Percentiles rank a stretch among this genome's conserved stretches.
phyloP scores from a whole-genome alignment of 768 basidiomycete species.

The Naganishia antarctica region DNA sequence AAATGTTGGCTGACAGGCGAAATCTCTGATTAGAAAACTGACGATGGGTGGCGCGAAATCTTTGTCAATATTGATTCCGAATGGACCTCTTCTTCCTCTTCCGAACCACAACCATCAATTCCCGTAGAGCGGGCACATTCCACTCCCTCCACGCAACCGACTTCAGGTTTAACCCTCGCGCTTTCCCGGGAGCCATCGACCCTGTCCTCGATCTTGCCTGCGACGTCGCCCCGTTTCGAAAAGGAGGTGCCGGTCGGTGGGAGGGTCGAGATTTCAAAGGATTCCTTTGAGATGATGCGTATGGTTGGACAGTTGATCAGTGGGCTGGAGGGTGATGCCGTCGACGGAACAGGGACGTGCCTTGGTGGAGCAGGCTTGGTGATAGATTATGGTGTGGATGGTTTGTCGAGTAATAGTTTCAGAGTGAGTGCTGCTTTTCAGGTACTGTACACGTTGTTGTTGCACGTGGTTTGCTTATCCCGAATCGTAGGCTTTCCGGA shows the following conservation, averaged over 20 bases:
- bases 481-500: slow-evolving; percentile 72
- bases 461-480: not conserved
- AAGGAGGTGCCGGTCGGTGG: slow-evolving; percentile 62
- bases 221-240: slow-evolving; percentile 64
- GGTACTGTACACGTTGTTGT: too few species aligned
- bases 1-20: not conserved
- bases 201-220: slow-evolving; percentile 54
- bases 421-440: slow-evolving; percentile 57
- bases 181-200: slow-evolving; percentile 61
- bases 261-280: slow-evolving; percentile 73
- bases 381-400: slow-evolving; percentile 80
- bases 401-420: slow-evolving; percentile 67
- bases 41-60: slow-evolving; percentile 79
- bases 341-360: slow-evolving; percentile 12
- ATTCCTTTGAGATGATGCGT: slow-evolving; percentile 64
- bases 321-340: slow-evolving; percentile 10
- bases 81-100: slow-evolving; percentile 28
- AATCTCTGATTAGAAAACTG: slow-evolving; percentile 62
- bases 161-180: slow-evolving; percentile 59
- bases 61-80: slow-evolving; percentile 59
- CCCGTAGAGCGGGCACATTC: slow-evolving; percentile 5
- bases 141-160: slow-evolving; percentile 30
- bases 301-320: slow-evolving; percentile 63
- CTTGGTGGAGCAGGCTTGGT: slow-evolving; percentile 61
- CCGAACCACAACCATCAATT: not conserved